phyloP scores from a whole-genome alignment of 2,329 filamentous ascomycete species.

The Sodiomyces alkalinus region DNA sequence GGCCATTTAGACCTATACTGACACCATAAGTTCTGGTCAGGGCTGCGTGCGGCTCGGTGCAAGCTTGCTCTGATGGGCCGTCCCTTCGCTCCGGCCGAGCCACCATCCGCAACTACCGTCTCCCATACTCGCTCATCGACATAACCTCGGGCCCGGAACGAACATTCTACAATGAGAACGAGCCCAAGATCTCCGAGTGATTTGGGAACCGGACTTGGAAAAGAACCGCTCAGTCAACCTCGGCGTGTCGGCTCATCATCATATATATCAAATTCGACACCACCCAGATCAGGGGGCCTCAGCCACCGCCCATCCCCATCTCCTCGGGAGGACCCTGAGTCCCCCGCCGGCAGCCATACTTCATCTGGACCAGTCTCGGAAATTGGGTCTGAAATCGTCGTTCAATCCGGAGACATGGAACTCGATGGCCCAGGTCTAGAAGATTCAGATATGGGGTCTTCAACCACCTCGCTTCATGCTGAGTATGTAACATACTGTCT shows the following conservation, averaged over 20 bases:
- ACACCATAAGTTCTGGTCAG: too few species aligned
- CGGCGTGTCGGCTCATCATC: slow-evolving; percentile 11
- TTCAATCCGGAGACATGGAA: slow-evolving; percentile 27
- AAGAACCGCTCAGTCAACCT: slow-evolving; percentile 9
- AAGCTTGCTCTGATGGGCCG: too few species aligned
- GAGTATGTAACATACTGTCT: slow-evolving; percentile 4
- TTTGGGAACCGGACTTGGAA: slow-evolving; percentile 10
- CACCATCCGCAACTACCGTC: too few species aligned
- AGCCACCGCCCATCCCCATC: slow-evolving; percentile 15
- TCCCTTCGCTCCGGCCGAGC: too few species aligned
- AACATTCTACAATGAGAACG: slow-evolving; percentile 8
- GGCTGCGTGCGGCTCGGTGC: too few species aligned
- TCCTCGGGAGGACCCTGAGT: slow-evolving; percentile 11
- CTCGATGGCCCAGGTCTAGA: slow-evolving; percentile 11
- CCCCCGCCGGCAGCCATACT: slow-evolving; percentile 12
- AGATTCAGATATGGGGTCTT: too few species aligned
- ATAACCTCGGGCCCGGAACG: too few species aligned
- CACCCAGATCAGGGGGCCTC: slow-evolving; percentile 9
- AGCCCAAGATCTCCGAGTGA: slow-evolving; percentile 7
- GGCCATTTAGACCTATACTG: too few species aligned
- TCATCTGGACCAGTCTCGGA: slow-evolving; percentile 18
- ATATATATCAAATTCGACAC: slow-evolving; percentile 10
- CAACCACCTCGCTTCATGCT: slow-evolving; percentile 2
- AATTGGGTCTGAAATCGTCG: slow-evolving; percentile 26
- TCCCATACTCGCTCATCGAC: too few species aligned